These are phyloP conservation scores for Aspergillus melleus DNA, from an alignment of 2,329 filamentous ascomycete genomes.

Conservation along the genomic window DNA sequence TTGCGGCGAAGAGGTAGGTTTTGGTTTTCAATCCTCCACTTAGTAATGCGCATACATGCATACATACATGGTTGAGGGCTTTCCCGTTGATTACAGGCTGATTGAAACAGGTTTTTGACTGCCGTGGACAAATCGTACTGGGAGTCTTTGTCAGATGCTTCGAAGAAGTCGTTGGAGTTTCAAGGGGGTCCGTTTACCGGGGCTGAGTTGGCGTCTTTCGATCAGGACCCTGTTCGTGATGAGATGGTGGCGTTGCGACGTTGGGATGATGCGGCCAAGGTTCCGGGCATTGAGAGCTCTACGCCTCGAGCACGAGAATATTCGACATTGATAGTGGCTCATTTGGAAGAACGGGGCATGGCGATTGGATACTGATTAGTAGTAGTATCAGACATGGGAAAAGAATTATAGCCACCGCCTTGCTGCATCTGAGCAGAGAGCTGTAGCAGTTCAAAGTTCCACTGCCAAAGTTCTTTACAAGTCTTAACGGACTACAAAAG, in stretches of 20 bases:
- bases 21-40: no score
- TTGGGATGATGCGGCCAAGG: slow-evolving; percentile 42
- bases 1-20: slow-evolving; percentile 37
- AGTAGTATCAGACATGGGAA: neutral
- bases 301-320: slow-evolving; percentile 31
- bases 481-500: neutral
- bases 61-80: no score
- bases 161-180: slow-evolving; percentile 39
- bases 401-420: neutral
- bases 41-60: no score
- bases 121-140: slow-evolving; percentile 35
- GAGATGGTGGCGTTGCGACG: slow-evolving; percentile 37
- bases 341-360: slow-evolving; percentile 19
- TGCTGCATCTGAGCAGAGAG: no score
- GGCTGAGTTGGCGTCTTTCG: slow-evolving; percentile 29
- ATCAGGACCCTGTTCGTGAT: slow-evolving; percentile 33
- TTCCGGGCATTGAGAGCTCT: slow-evolving; percentile 24
- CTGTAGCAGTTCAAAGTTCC: neutral
- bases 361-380: neutral
- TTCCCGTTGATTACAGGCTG: neutral
- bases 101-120: slow-evolving; percentile 34
- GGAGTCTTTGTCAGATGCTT: slow-evolving; percentile 36
- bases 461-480: neutral
- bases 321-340: slow-evolving; percentile 25
- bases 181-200: slow-evolving; percentile 40